Evolutionary conservation across 345 rosid species (phyloP).

Genomic region (Brassica incana): DNA sequence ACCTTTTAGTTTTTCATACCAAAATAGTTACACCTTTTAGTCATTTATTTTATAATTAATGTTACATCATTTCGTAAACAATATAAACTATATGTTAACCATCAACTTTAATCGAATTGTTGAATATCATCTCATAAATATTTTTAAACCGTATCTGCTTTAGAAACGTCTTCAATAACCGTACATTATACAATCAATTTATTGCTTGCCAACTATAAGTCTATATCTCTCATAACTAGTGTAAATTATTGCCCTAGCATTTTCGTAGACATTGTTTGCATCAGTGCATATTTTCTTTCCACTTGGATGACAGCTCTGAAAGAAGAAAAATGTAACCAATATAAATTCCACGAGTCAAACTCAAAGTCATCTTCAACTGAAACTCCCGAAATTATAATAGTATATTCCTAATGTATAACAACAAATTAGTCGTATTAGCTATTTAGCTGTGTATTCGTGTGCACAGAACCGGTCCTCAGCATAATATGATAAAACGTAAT

Average conservation of each 20-base stretch:
- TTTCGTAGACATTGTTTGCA: not conserved
- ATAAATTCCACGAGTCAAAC: not conserved
- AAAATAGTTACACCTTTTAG: not conserved
- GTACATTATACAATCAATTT: not conserved
- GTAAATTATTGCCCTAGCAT: not conserved
- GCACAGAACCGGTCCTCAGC: not conserved
- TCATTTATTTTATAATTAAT: not conserved
- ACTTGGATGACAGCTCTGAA: constrained; percentile 10
- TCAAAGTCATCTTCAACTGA: constrained; percentile 9
- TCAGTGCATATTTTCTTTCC: not conserved
- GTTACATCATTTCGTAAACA: not conserved
- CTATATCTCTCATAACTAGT: not conserved
- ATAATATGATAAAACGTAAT: no score
- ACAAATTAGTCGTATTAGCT: not conserved
- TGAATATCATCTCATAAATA: not conserved
- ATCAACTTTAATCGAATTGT: not conserved
- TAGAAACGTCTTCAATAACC: not conserved
- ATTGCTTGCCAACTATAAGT: not conserved
- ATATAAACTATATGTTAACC: not conserved
- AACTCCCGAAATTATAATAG: not conserved
- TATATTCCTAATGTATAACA: not conserved
- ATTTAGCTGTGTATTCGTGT: not conserved
- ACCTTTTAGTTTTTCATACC: no score
- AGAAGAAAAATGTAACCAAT: not conserved
- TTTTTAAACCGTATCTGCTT: not conserved